Percentiles rank a stretch among this genome's conserved stretches.
phyloP scores from a whole-genome alignment of 2,329 filamentous ascomycete species.

The Talaromyces sp. region DNA sequence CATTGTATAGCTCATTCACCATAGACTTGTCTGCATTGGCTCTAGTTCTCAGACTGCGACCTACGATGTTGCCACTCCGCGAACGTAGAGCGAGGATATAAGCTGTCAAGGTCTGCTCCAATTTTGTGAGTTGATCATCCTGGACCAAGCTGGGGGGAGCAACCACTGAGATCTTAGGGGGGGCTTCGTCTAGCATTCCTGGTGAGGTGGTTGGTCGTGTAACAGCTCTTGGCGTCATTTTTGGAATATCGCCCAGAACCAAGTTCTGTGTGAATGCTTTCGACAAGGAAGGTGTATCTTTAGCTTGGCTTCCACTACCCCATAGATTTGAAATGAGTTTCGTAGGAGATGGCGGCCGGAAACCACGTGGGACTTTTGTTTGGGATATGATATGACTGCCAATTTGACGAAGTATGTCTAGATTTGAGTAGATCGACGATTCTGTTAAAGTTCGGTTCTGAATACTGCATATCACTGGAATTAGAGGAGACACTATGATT shows the following conservation, averaged over 20 bases:
- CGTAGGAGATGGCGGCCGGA: conserved; percentile 78
- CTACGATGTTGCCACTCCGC: conserved; percentile 82
- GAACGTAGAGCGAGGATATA: conserved; percentile 79
- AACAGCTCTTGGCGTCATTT: conserved; percentile 37
- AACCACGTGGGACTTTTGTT: conserved; percentile 58
- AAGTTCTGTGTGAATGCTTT: conserved; percentile 37
- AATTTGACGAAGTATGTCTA: conserved; percentile 70
- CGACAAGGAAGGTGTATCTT: conserved; percentile 31
- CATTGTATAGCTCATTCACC: conserved; percentile 88
- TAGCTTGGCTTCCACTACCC: conserved; percentile 54
- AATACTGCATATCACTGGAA: conserved; percentile 67
- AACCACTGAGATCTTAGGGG: conserved; percentile 48
- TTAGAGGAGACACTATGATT: conserved; percentile 63
- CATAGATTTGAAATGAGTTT: conserved; percentile 86
- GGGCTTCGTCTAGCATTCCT: conserved; percentile 29
- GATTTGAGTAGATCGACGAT: conserved; percentile 72
- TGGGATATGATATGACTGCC: conserved; percentile 61
- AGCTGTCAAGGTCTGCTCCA: conserved; percentile 82
- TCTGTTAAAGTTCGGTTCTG: conserved; percentile 49
- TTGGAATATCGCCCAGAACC: conserved; percentile 43
- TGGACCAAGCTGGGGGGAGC: conserved; percentile 53
- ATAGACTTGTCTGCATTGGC: conserved; percentile 68
- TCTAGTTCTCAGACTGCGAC: conserved; percentile 69
- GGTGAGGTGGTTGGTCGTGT: conserved; percentile 45
- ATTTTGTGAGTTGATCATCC: conserved; percentile 64